Base-by-base conservation (phyloP, 106 monocot genomes). In the Dendrobium nobile region DNA sequence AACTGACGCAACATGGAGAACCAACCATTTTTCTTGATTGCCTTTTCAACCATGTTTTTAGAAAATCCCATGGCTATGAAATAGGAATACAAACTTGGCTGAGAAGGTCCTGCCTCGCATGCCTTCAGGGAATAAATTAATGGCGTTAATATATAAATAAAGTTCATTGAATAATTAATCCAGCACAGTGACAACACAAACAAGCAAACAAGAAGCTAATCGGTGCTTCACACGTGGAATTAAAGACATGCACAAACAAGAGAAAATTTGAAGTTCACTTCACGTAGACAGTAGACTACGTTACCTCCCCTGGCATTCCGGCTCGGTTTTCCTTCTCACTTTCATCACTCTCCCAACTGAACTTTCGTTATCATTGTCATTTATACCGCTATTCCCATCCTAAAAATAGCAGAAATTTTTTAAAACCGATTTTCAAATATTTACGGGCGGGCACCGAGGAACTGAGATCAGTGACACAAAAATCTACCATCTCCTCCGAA, bases 31-130 rank as follows among this genome's bases (percentile, higher is more conserved):
- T 41, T 2, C 44, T 45, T 45, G 15, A 75, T 43, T 4, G 41
- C 75, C 45, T 75, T 47, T 40, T 43, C 75, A n/a, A 75, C 75
- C 75, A 75, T 75, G 41, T 75, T 44, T 43, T 45, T 22, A 11
- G 44, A 45, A 45, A 75, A 75, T 1, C 75, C 75, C 75, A 75
- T 75, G 1, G 44, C 75, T 17, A 75, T 45, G 75, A 75, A 75
- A 75, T 75, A 15, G 40, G n/a, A 75, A 45, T 37, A 43, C 16
- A 75, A 75, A 1, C 45, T 75, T 22, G 75, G 20, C 20, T 22
- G 75, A 75, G 75, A 75, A 43, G 75, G 42, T 19, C 75, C 75
- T 20, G 75, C 75, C 44, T 75, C 75, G 22, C 8, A 45, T 4
- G 45, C 75, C 75, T 75, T 19, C 44, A 75, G 18, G 4, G 33